These are phyloP conservation scores for Thielaviopsis musarum DNA, from an alignment of 2,329 filamentous ascomycete genomes.

Conservation along the genomic window DNA sequence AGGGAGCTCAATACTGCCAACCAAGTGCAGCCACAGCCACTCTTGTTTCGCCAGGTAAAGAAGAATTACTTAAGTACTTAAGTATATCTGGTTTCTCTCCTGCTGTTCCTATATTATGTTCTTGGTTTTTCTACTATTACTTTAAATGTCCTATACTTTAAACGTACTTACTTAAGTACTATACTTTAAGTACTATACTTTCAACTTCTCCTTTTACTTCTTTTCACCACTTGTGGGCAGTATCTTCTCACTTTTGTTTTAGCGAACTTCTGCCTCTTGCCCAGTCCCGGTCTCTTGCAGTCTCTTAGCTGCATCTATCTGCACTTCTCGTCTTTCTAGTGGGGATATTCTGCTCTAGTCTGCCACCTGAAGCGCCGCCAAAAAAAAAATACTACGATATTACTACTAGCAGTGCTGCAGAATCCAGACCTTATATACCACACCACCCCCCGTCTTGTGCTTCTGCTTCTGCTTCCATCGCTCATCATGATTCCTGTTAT, in stretches of 20 bases:
- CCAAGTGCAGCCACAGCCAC: not conserved
- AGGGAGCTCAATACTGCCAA: not conserved
- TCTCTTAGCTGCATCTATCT: not conserved
- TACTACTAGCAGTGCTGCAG: not conserved
- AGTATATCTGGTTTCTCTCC: no score
- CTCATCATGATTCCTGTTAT: slow-evolving; percentile 31
- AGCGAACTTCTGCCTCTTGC: no score
- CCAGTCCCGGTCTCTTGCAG: not conserved
- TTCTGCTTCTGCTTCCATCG: slow-evolving; percentile 7
- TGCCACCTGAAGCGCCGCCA: not conserved
- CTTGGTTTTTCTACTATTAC: no score
- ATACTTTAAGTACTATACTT: no score
- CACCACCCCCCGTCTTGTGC: not conserved
- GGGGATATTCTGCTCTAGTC: not conserved
- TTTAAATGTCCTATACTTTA: no score
- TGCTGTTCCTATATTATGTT: no score
- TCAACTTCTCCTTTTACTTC: no score
- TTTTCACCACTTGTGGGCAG: no score
- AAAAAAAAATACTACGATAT: not conserved
- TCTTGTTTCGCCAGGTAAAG: not conserved
- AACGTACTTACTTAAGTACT: no score
- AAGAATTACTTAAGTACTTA: no score
- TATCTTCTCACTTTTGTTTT: no score
- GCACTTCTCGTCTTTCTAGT: not conserved
- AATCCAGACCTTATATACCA: not conserved